phyloP scores from a whole-genome alignment of 2,329 filamentous ascomycete genomes.

The Penicillium sp. region DNA sequence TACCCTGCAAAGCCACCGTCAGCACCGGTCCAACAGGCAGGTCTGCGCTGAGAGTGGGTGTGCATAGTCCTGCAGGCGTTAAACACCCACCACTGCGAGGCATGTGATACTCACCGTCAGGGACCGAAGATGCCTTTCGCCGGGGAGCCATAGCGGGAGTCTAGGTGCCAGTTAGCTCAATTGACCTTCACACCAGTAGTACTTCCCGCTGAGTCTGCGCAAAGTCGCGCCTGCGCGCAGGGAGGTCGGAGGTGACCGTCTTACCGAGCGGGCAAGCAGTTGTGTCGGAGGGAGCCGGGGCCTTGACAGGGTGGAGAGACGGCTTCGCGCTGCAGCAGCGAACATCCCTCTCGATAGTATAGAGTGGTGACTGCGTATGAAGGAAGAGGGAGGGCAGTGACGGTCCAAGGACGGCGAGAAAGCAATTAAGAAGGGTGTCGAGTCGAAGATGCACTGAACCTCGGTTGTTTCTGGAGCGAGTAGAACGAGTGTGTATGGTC shows the following conservation, averaged over 20 bases:
- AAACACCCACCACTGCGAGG: neutral
- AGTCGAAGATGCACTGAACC: constrained; percentile 19
- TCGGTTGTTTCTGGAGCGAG: constrained; percentile 24
- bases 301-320: constrained; percentile 43
- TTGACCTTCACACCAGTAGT: neutral
- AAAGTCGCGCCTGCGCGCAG: neutral
- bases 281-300: constrained; percentile 36
- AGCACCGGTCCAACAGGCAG: too few species aligned
- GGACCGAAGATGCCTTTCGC: constrained; percentile 46
- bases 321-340: constrained; percentile 44
- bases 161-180: constrained; percentile 24
- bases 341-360: constrained; percentile 40
- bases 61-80: too few species aligned
- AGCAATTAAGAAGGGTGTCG: constrained; percentile 10
- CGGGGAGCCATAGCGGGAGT: constrained; percentile 41
- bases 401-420: constrained; percentile 10
- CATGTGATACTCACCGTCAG: constrained; percentile 44
- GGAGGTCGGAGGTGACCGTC: constrained; percentile 12
- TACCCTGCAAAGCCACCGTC: constrained; percentile 50
- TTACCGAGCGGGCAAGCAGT: constrained; percentile 37
- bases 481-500: constrained; percentile 12
- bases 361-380: constrained; percentile 8
- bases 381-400: constrained; percentile 13
- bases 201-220: neutral
- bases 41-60: neutral